phyloP scores from a whole-genome alignment of 1,284 basidiomycete genomes.

The Sporisorium scitamineum region DNA sequence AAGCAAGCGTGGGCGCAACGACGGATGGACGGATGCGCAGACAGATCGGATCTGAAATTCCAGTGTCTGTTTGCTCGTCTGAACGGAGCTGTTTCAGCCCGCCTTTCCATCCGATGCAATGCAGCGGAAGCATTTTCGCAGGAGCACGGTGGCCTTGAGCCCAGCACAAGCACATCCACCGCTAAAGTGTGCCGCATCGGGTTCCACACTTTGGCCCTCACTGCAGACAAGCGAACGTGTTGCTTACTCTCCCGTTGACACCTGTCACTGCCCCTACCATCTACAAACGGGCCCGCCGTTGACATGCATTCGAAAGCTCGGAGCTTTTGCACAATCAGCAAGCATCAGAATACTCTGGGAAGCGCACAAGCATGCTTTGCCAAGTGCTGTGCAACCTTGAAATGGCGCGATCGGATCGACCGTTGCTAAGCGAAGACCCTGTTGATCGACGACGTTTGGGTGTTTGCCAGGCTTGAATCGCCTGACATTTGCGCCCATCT shows the following conservation, averaged over 20 bases:
- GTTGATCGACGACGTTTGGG: conserved; percentile 25
- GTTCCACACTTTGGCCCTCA: neutral
- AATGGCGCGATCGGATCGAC: conserved; percentile 21
- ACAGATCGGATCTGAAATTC: conserved; percentile 9
- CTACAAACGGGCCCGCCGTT: too few relatives aligned
- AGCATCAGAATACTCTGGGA: neutral
- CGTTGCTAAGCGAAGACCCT: conserved; percentile 25
- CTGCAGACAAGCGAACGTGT: neutral
- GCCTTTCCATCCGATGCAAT: neutral
- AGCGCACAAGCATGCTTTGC: neutral
- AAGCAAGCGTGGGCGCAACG: neutral
- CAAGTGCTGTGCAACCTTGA: neutral
- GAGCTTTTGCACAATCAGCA: neutral
- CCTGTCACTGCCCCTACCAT: neutral
- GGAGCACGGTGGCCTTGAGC: too few relatives aligned
- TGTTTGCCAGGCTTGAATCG: neutral
- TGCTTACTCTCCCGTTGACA: neutral
- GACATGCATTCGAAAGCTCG: neutral
- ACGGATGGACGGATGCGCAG: conserved; percentile 1
- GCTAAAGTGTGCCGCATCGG: neutral
- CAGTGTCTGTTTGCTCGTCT: conserved; percentile 8
- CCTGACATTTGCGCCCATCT: neutral
- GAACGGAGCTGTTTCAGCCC: neutral
- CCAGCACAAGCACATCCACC: neutral
- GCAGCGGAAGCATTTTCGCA: neutral